Percentiles rank a stretch among this genome's conserved stretches.
phyloP scores from a whole-genome alignment of 2,329 filamentous ascomycete species.

The Cladobotryum mycophilum region DNA sequence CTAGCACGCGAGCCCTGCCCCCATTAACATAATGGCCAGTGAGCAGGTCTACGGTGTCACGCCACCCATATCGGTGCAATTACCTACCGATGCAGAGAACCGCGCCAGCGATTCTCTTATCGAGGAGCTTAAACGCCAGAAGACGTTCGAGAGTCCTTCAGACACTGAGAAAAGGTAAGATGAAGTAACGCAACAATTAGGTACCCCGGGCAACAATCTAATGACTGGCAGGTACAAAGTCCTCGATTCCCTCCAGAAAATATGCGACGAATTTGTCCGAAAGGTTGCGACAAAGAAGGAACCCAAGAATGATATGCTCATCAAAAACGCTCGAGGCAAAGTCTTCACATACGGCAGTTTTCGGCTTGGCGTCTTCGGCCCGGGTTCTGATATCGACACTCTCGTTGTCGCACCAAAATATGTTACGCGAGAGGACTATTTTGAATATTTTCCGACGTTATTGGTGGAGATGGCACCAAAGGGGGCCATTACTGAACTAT shows the following conservation, averaged over 20 bases:
- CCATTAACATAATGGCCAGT: conserved; percentile 25
- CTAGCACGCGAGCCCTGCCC: conserved; percentile 1
- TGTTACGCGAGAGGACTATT: conserved; percentile 85
- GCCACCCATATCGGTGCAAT: conserved; percentile 68
- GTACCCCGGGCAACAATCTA: background rate
- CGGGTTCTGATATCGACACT: conserved; percentile 96
- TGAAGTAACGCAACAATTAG: too few relatives aligned
- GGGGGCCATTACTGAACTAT: conserved; percentile 77
- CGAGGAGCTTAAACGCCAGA: conserved; percentile 77
- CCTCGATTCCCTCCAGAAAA: conserved; percentile 67
- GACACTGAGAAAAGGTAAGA: conserved; percentile 76
- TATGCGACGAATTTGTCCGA: conserved; percentile 82
- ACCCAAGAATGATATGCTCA: conserved; percentile 64
- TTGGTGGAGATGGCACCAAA: conserved; percentile 69
- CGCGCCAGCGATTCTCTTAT: conserved; percentile 72
- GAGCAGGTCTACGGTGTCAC: conserved; percentile 60
- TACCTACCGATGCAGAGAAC: conserved; percentile 73
- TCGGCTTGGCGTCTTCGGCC: conserved; percentile 86
- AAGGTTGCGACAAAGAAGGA: conserved; percentile 69
- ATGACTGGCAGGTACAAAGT: conserved; percentile 54
- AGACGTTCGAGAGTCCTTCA: conserved; percentile 80
- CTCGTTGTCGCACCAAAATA: conserved; percentile 88
- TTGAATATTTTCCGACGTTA: conserved; percentile 76
- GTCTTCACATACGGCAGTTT: conserved; percentile 97
- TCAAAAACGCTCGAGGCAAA: conserved; percentile 82